Base-by-base conservation (phyloP, 345 rosid species). In the Lenwebbia sp. region DNA sequence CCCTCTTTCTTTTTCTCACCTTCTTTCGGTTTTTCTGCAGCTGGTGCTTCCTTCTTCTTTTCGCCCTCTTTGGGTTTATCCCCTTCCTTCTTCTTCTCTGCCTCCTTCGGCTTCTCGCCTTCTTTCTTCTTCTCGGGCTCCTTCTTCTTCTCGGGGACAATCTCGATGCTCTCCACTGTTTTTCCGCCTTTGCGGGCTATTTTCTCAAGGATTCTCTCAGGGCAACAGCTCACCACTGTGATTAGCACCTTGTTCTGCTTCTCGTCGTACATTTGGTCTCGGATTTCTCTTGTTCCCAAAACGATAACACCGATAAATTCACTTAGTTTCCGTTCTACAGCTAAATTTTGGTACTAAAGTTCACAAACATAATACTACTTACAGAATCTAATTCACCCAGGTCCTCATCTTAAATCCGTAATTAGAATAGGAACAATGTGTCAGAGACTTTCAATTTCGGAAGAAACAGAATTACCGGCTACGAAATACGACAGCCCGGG, bases 221-320 rank as follows among this genome's bases (percentile, higher is more conserved):
- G 93, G 62, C 88, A 86, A 88, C 92, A 89, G 53, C 88, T 89
- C 5, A 84, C 85, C 58, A 92, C 92, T 13, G 23, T 84, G 84
- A 92, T 78, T 30, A 2, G 9, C 86, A 88, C 92, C 44, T 55
- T 76, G 54, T 89, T 87, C 19, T 84, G 56, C 87, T 92, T 90
- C 83, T 88, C 90, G 5, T 92, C 88, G 54, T 75, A 90, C 1
- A 11, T 6, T 84, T 89, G 92, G 84, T 85, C 65, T 54, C 70
- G 85, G 30, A 88, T 70, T 83, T 88, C 89, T 88, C 4, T 84
- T 28, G 84, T 85, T n/a, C 84, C 0, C 52, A 84, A 85, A 33
- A 40, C 26, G 1, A 60, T 25, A 82, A 60, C 83, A 50, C 74
- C 74, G 8, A 49, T 51, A 54, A 0, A 84, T 26, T 54, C 65